Base-by-base conservation (phyloP, 305 asterid species). In the Solanum hybrid region DNA sequence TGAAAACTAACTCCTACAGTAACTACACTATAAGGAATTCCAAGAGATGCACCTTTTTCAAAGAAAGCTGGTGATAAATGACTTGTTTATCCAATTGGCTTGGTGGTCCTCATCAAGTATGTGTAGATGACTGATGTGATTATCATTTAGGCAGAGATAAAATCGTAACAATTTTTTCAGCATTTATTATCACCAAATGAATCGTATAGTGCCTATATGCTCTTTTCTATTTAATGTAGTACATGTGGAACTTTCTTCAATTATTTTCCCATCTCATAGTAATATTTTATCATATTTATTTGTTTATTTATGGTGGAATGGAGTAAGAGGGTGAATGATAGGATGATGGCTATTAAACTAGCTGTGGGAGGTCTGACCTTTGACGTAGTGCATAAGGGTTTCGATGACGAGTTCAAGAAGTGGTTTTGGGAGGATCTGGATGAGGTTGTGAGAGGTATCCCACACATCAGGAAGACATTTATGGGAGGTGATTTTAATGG, bases 131-230 rank as follows among this genome's bases (percentile, higher is more conserved):
- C 70, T 17, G 9, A n/a, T n/a, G 75, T 68, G 75, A 68, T 68
- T n/a, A 68, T 68, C 75, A 68, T 68, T n/a, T n/a, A n/a, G 75
- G 29, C 75, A n/a, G 75, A 68, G 75, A n/a, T 68, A 68, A 68
- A 68, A 68, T 68, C 7, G 13, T 79, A 61, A 61, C 34, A 77
- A 61, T 65, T 38, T 90, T n/a, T 10, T 83, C 83, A 79, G 76
- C 79, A 88, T 87, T 76, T 89, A 90, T 87, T 73, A 51, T 87
- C 89, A 79, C 88, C 85, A 45, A 88, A 87, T 88, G 88, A 89
- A 92, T 15, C 88, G 2, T 83, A n/a, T 33, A 34, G 79, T 84
- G 45, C 90, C 86, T 26, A 7, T 80, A 32, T 27, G 37, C 32
- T 11, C 45, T 89, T 89, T 51, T 68, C 68, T 80, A 2, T 90